These are phyloP conservation scores for Phytomonas sp. DNA, from an alignment of 208 protist species.

Conservation along the genomic window DNA sequence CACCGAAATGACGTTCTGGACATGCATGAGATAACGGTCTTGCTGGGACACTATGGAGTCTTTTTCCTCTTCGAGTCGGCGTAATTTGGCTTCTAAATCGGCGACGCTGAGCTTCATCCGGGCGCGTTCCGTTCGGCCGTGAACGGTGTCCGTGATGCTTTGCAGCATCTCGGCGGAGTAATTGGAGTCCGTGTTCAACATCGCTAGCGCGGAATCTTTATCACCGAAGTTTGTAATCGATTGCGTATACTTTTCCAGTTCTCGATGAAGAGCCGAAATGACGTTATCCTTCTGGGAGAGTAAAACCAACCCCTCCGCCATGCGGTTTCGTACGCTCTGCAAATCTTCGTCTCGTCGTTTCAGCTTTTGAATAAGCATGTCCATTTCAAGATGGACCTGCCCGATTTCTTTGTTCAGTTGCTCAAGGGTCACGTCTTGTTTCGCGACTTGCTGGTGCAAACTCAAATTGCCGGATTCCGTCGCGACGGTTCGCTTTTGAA, in stretches of 20 bases:
- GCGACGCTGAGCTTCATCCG: slow-evolving; percentile 61
- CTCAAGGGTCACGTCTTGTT: slow-evolving; percentile 57
- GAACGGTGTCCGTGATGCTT: slow-evolving; percentile 60
- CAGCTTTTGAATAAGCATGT: slow-evolving; percentile 47
- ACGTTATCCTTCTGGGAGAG: slow-evolving; percentile 72
- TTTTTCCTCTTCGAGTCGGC: slow-evolving; percentile 42
- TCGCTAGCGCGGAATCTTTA: not conserved
- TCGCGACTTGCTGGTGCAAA: slow-evolving; percentile 59
- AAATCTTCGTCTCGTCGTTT: slow-evolving; percentile 55
- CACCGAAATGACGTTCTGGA: slow-evolving; percentile 30
- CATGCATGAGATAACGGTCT: slow-evolving; percentile 62
- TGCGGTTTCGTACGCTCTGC: slow-evolving; percentile 48
- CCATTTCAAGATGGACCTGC: slow-evolving; percentile 40
- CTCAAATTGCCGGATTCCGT: slow-evolving; percentile 56
- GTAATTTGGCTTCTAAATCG: slow-evolving; percentile 46
- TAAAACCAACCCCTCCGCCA: slow-evolving; percentile 61
- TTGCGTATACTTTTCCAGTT: slow-evolving; percentile 24
- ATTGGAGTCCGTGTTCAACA: slow-evolving; percentile 7
- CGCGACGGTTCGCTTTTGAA: slow-evolving; percentile 40
- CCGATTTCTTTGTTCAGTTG: slow-evolving; percentile 55
- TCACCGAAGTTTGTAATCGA: not conserved
- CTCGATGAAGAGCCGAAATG: slow-evolving; percentile 56
- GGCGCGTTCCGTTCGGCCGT: slow-evolving; percentile 56
- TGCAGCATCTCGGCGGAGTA: slow-evolving; percentile 57
- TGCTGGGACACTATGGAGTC: slow-evolving; percentile 63